A percentile compares a stretch with the other conserved stretches of the same genome.
phyloP scores from a whole-genome alignment of 192 early-diverging fungal species.

The Rhizoclosmatium sp. region DNA sequence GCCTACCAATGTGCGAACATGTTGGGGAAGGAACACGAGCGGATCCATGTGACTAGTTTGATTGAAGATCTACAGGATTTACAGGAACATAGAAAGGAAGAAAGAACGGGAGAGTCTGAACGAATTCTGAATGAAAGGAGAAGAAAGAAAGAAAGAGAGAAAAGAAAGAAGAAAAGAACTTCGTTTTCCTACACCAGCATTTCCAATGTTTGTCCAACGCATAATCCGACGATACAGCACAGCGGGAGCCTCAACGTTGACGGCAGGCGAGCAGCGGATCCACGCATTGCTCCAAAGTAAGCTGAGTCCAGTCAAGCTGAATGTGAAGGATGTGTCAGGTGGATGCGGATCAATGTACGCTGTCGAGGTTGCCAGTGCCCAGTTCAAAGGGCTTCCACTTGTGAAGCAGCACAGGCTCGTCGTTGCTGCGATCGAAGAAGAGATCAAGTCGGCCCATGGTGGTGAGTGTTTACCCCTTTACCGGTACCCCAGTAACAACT shows the following conservation, averaged over 20 bases:
- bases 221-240: background rate
- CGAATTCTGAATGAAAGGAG: too few species aligned
- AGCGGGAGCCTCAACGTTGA: background rate
- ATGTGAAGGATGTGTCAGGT: constrained; percentile 35
- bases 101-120: too few species aligned
- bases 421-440: constrained; percentile 84
- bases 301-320: constrained; percentile 12
- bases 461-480: constrained; percentile 21
- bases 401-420: constrained; percentile 94
- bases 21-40: constrained; percentile 8
- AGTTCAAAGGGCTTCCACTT: constrained; percentile 78
- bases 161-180: too few species aligned
- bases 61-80: too few species aligned
- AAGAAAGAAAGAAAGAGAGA: too few species aligned
- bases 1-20: background rate
- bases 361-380: constrained; percentile 82
- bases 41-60: background rate
- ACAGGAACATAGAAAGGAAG: too few species aligned
- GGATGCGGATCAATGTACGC: constrained; percentile 99
- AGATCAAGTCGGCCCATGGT: constrained; percentile 94
- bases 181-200: too few species aligned
- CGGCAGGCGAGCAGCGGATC: constrained; percentile 36
- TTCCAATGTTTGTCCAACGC: background rate
- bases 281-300: background rate
- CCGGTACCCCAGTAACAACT: constrained; percentile 43